Conservation (phyloP, 352 stramenopile genomes). For the Phytophthora palmivora region DNA sequence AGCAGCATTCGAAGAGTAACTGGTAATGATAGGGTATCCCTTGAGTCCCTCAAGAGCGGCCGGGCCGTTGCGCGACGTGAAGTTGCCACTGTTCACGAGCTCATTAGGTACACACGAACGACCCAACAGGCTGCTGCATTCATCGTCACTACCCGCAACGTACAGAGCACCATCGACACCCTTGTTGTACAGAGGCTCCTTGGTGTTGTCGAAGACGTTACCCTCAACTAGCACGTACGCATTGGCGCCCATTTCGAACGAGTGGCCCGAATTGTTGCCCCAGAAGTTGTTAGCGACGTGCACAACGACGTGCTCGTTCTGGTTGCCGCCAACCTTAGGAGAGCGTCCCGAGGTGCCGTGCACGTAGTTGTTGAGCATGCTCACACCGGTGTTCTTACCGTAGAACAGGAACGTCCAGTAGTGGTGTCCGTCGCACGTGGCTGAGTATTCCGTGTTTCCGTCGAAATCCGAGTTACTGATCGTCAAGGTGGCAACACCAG, state of each 20-base stretch:
- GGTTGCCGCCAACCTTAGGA: constrained; percentile 36
- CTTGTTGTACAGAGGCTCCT: constrained; percentile 29
- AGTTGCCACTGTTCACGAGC: constrained; percentile 36
- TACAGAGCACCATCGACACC: constrained; percentile 16
- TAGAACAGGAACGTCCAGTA: constrained; percentile 57
- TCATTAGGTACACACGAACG: constrained; percentile 35
- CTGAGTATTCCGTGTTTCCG: constrained; percentile 47
- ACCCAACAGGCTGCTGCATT: constrained; percentile 24
- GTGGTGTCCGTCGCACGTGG: constrained; percentile 56
- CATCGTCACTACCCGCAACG: constrained; percentile 2
- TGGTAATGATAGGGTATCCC: constrained; percentile 7
- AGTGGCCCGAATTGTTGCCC: constrained; percentile 45
- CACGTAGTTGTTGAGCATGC: constrained; percentile 52
- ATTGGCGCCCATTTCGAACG: constrained; percentile 41
- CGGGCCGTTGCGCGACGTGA: constrained; percentile 23
- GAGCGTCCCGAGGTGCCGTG: constrained; percentile 48
- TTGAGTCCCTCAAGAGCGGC: constrained; percentile 22
- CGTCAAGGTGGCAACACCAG: constrained; percentile 42
- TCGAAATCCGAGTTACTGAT: constrained; percentile 69
- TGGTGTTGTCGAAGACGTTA: constrained; percentile 49
- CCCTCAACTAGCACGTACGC: constrained; percentile 45
- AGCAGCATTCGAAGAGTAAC: constrained; percentile 11
- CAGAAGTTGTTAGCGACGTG: constrained; percentile 56
- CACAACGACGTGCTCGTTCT: constrained; percentile 27
- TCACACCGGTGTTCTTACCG: constrained; percentile 35